Evolutionary conservation across 805 yeast genomes (phyloP), one percentile per base, ranked within the genome.

Genomic region (Teunomyces pallodes): DNA sequence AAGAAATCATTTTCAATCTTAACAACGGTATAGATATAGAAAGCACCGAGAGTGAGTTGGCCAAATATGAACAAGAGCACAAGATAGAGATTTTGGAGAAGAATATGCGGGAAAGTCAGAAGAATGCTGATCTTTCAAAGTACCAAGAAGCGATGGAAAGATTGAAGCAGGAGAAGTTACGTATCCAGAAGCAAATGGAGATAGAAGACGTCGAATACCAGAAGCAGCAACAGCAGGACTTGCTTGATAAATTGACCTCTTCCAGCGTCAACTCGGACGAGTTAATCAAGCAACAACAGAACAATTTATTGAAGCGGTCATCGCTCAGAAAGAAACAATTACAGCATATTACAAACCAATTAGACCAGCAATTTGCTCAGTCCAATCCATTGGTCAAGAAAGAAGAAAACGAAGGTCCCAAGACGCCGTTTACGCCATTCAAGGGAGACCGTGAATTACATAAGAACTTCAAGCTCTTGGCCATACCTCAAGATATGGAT

Each of bases 371-470:
- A 52, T 69, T 70, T 47, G 64, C 69, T 53, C 58, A 60, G 46
- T 38, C 58, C 41, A 59, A 64, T 36, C 62, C 68, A 13, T 52
- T 63, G 58, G 38, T 70, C 59, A 45, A 61, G 32, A 53, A 60
- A 31, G 55, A 59, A 12, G 54, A 50, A 28, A 65, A 60, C 27
- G 61, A 49, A 9, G 62, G 52, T 12, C 46, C 42, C 39, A 50
- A 48, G 36, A 55, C 65, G 6, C 98, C 98, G 13, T 92, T 91
- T 65, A 90, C 98, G 9, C 98, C 98, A 7, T 92, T 92, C 69
- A 83, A 85, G 60, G 97, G 97, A 40, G 98, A 92, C 67, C 76
- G 94, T 51, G 84, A 86, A 49, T 51, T 70, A 6, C 66, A 72
- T 20, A 74, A 75, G 46, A 74, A 78, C 27, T 90, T 82, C 66